Percentiles rank a stretch among this genome's conserved stretches.
Evolutionary conservation across 2,329 filamentous ascomycete genomes (phyloP).

Genomic region (Aquanectria penicillioides): DNA sequence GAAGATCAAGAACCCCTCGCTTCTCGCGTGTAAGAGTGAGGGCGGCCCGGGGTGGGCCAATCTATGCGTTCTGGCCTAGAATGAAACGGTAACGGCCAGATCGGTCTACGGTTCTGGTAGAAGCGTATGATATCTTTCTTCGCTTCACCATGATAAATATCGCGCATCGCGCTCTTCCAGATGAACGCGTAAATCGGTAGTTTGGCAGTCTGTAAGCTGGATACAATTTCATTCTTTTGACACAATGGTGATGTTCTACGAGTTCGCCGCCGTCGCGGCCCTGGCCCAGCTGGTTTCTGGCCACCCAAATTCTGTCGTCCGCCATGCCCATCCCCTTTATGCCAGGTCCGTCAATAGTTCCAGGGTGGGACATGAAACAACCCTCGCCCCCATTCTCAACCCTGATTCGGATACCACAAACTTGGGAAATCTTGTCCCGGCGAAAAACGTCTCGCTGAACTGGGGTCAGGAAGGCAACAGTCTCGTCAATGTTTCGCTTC

Average conservation of each 20-base stretch:
- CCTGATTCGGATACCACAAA: constrained; percentile 14
- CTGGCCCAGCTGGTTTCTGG: constrained; percentile 1
- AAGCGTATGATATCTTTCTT: not conserved
- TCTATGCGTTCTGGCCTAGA: not conserved
- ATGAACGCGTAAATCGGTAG: not conserved
- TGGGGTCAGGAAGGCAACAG: constrained; percentile 18
- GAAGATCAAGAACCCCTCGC: not conserved
- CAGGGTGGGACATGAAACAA: constrained; percentile 16
- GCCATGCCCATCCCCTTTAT: not conserved
- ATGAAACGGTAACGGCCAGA: constrained; percentile 21
- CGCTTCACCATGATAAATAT: constrained; percentile 9
- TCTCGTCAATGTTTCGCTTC: constrained; percentile 26
- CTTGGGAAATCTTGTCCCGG: constrained; percentile 23
- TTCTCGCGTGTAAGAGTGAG: not conserved
- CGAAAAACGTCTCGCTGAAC: constrained; percentile 23
- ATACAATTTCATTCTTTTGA: not conserved
- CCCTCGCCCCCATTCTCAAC: constrained; percentile 22
- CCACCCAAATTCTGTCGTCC: not conserved
- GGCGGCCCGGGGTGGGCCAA: not conserved
- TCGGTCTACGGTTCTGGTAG: not conserved
- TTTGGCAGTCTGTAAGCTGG: no score
- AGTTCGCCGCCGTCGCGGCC: not conserved
- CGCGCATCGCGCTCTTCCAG: not conserved
- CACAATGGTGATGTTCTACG: not conserved
- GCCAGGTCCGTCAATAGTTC: constrained; percentile 3